phyloP scores from a whole-genome alignment of 768 basidiomycete genomes.

The Clitopilus hobsonii region DNA sequence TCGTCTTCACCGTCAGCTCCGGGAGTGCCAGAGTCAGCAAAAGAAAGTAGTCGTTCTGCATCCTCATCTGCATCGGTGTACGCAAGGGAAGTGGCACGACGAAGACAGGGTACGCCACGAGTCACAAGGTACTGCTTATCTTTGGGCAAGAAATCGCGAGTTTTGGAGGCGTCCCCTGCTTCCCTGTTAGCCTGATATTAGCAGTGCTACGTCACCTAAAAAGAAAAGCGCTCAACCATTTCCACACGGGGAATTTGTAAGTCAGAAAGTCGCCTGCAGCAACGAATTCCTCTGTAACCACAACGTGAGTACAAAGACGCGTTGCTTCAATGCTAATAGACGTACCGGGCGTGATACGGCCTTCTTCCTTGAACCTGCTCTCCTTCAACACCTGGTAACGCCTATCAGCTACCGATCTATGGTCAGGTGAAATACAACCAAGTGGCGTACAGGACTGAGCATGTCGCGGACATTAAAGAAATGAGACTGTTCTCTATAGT shows the following conservation, averaged over 20 bases:
- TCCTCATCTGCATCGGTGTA: slow-evolving; percentile 98
- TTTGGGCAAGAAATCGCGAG: slow-evolving; percentile 86
- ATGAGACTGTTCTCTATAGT: slow-evolving; percentile 58
- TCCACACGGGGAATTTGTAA: slow-evolving; percentile 99
- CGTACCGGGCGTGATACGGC: slow-evolving; percentile 89
- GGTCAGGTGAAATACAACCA: slow-evolving; percentile 16
- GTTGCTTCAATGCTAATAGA: slow-evolving; percentile 8
- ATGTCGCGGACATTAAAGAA: slow-evolving; percentile 94
- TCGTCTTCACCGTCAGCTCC: slow-evolving; percentile 65
- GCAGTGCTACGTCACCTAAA: neutral
- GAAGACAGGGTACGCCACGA: slow-evolving; percentile 93
- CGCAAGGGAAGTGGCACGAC: slow-evolving; percentile 86
- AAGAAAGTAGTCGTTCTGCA: slow-evolving; percentile 85
- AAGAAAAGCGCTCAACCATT: slow-evolving; percentile 60
- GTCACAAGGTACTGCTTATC: slow-evolving; percentile 98
- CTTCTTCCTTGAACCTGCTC: slow-evolving; percentile 99
- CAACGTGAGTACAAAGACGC: slow-evolving; percentile 14
- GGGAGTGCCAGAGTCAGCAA: slow-evolving; percentile 58
- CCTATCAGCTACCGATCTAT: slow-evolving; percentile 24
- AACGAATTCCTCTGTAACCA: slow-evolving; percentile 83
- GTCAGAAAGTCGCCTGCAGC: slow-evolving; percentile 95
- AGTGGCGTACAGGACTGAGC: slow-evolving; percentile 65
- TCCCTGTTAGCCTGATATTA: slow-evolving; percentile 53
- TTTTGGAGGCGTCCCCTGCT: slow-evolving; percentile 81
- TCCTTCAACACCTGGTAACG: slow-evolving; percentile 80